Evolutionary conservation across 2,329 filamentous ascomycete species (phyloP).

Genomic region (Colletotrichum lindemuthianum): DNA sequence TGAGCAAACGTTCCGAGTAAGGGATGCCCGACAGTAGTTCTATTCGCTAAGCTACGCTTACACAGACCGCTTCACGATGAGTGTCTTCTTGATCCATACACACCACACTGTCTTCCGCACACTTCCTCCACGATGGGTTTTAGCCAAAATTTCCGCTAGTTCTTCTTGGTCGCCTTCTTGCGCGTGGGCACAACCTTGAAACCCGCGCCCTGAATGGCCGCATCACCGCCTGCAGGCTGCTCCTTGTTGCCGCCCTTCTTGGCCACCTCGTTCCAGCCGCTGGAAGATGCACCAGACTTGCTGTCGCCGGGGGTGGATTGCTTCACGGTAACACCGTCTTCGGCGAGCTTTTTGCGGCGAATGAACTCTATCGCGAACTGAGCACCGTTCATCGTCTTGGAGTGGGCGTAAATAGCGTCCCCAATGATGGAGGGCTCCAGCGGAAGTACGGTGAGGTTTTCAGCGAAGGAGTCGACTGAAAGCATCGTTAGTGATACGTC

Average conservation of each 20-base stretch:
- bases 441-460: constrained; percentile 78
- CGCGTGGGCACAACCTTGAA: constrained; percentile 93
- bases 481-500: constrained; percentile 45
- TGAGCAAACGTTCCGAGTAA: too few species aligned
- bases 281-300: constrained; percentile 54
- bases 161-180: constrained; percentile 87
- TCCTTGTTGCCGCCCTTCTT: constrained; percentile 84
- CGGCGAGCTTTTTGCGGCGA: constrained; percentile 89
- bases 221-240: constrained; percentile 51
- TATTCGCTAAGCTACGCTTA: too few species aligned
- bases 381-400: constrained; percentile 88
- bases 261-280: constrained; percentile 93
- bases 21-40: too few species aligned
- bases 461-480: constrained; percentile 82
- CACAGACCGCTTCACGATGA: too few species aligned
- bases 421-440: constrained; percentile 84
- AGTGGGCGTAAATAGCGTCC: constrained; percentile 88
- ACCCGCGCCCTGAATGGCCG: constrained; percentile 61
- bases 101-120: too few species aligned
- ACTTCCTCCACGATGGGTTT: too few species aligned
- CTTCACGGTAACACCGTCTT: constrained; percentile 88
- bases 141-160: neutral
- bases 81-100: too few species aligned
- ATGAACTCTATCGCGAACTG: constrained; percentile 96
- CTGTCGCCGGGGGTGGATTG: constrained; percentile 68